Percentiles rank a stretch among this genome's conserved stretches.
phyloP scores from a whole-genome alignment of 2,329 filamentous ascomycete genomes.

The Apiospora saccharicola region DNA sequence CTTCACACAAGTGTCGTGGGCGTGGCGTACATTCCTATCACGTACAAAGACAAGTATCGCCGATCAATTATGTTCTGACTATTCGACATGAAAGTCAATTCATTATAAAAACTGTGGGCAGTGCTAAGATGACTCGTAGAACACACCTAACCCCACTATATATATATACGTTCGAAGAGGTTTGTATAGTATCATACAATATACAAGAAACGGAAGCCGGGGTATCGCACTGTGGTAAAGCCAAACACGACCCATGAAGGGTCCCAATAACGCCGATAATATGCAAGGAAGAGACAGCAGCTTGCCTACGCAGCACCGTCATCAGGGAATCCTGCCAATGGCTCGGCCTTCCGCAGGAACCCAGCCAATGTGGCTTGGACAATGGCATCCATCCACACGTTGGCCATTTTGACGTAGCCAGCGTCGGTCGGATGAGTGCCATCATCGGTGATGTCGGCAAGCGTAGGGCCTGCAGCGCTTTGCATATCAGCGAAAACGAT shows the following conservation, averaged over 20 bases:
- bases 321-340: constrained; percentile 9
- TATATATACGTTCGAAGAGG: constrained; percentile 8
- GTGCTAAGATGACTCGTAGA: background rate
- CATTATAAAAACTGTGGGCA: background rate
- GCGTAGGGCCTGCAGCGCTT: constrained; percentile 35
- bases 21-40: background rate
- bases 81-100: background rate
- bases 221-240: constrained; percentile 19
- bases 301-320: background rate
- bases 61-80: background rate
- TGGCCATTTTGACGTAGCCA: constrained; percentile 47
- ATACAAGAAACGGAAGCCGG: background rate
- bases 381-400: constrained; percentile 42
- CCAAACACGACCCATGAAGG: background rate
- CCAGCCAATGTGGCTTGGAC: constrained; percentile 35
- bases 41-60: background rate
- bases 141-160: background rate
- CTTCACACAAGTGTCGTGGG: background rate
- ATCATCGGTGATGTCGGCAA: constrained; percentile 41
- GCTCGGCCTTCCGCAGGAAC: constrained; percentile 32
- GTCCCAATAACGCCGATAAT: background rate
- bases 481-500: constrained; percentile 46
- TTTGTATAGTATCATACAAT: background rate
- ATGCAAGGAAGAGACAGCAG: background rate
- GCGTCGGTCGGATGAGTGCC: constrained; percentile 44